Evolutionary conservation across 1,139 yeast genomes (phyloP).

Genomic region (Debaryomyces sp.): DNA sequence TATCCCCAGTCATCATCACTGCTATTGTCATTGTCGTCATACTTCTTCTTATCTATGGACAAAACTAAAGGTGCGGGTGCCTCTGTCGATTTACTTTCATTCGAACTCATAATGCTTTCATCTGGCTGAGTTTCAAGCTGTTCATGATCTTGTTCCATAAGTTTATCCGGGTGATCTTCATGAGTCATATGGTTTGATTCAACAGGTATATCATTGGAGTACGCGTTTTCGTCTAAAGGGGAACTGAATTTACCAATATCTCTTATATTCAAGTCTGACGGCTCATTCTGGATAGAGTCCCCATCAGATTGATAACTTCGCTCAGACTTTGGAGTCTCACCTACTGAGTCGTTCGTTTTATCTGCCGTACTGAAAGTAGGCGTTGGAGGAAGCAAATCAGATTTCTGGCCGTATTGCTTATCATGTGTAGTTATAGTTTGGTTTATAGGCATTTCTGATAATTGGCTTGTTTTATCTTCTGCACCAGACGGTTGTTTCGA

Average conservation of each 20-base stretch:
- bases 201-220: neutral
- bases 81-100: neutral
- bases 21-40: conserved; percentile 19
- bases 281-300: conserved; percentile 43
- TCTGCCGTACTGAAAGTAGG: conserved; percentile 24
- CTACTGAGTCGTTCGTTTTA: conserved; percentile 12
- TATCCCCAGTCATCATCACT: conserved; percentile 25
- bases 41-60: conserved; percentile 25
- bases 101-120: neutral
- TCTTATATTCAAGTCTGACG: conserved; percentile 27
- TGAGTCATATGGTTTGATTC: neutral
- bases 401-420: neutral
- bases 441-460: neutral
- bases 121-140: neutral
- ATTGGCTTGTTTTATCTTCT: neutral
- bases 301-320: conserved; percentile 38
- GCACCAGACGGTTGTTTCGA: neutral
- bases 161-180: neutral
- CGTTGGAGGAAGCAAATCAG: conserved; percentile 32
- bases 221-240: neutral
- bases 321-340: conserved; percentile 38
- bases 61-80: conserved; percentile 25
- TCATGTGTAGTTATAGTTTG: neutral
- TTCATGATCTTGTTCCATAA: neutral
- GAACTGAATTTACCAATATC: conserved; percentile 3